A percentile compares a stretch with the other conserved stretches of the same genome.
phyloP scores from a whole-genome alignment of 495 filamentous ascomycete species.

The Neurospora africana region DNA sequence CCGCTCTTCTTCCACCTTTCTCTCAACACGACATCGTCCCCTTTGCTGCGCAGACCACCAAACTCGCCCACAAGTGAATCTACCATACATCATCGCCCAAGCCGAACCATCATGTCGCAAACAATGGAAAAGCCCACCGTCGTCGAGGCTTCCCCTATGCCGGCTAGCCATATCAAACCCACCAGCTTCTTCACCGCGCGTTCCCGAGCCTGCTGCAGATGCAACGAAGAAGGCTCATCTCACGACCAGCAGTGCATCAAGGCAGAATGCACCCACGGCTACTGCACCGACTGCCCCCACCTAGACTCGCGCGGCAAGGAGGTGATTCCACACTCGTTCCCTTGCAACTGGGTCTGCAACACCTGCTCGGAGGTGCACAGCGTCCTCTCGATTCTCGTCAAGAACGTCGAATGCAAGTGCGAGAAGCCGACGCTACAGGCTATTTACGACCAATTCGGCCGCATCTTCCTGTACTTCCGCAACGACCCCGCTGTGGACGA shows the following conservation, averaged over 20 bases:
- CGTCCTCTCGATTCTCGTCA: constrained; percentile 12
- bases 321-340: constrained; percentile 15
- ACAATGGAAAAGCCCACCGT: neutral
- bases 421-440: constrained; percentile 16
- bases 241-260: neutral
- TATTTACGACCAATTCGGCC: constrained; percentile 25
- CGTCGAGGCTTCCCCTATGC: constrained; percentile 3
- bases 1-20: neutral
- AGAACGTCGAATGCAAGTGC: constrained; percentile 10
- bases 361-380: constrained; percentile 14
- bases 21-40: neutral
- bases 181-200: constrained; percentile 7
- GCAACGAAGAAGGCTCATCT: constrained; percentile 1
- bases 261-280: constrained; percentile 4
- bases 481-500: constrained; percentile 20
- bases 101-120: neutral
- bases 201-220: constrained; percentile 10
- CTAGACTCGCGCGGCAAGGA: constrained; percentile 3
- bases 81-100: neutral
- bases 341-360: constrained; percentile 19
- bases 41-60: neutral
- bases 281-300: constrained; percentile 7
- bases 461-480: constrained; percentile 22
- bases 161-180: constrained; percentile 9
- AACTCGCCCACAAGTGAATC: neutral